These are phyloP conservation scores for Naumovozyma baii DNA, from an alignment of 805 yeast species.

Conservation along the genomic window DNA sequence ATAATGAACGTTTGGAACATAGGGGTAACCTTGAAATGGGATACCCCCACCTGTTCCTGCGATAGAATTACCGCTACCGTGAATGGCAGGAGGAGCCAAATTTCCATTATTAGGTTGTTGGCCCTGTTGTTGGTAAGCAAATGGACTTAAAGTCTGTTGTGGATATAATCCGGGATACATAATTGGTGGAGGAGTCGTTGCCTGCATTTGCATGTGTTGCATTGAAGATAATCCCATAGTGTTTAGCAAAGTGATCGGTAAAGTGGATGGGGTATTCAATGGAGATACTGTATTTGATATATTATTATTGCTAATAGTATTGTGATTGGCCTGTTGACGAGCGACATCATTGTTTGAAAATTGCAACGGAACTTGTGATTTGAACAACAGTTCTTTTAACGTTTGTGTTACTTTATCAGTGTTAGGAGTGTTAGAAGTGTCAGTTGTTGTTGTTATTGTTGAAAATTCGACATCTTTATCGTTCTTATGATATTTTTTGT, in stretches of 20 bases:
- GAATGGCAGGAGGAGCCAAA: neutral
- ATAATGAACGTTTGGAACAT: slow-evolving; percentile 2
- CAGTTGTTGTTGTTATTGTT: too few species aligned
- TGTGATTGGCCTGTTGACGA: too few species aligned
- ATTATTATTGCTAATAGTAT: neutral
- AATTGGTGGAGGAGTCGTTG: neutral
- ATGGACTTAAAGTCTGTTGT: neutral
- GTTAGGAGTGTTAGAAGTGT: too few species aligned
- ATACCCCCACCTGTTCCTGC: neutral
- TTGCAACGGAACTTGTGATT: neutral
- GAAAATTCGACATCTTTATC: slow-evolving; percentile 1
- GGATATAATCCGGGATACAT: neutral
- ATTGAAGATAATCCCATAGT: neutral
- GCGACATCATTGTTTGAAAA: too few species aligned
- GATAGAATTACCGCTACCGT: neutral
- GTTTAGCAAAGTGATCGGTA: slow-evolving; percentile 4
- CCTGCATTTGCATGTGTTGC: slow-evolving; percentile 1
- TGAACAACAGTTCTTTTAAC: slow-evolving; percentile 5
- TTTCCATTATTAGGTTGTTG: neutral
- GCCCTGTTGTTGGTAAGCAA: neutral
- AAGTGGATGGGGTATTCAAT: slow-evolving; percentile 8
- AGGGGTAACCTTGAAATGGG: slow-evolving; percentile 5
- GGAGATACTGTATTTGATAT: slow-evolving; percentile 5
- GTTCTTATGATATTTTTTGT: slow-evolving; percentile 1
- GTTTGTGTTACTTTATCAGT: slow-evolving; percentile 2